Conservation (phyloP, 805 yeast species). For the Suhomyces xylopsoci region DNA sequence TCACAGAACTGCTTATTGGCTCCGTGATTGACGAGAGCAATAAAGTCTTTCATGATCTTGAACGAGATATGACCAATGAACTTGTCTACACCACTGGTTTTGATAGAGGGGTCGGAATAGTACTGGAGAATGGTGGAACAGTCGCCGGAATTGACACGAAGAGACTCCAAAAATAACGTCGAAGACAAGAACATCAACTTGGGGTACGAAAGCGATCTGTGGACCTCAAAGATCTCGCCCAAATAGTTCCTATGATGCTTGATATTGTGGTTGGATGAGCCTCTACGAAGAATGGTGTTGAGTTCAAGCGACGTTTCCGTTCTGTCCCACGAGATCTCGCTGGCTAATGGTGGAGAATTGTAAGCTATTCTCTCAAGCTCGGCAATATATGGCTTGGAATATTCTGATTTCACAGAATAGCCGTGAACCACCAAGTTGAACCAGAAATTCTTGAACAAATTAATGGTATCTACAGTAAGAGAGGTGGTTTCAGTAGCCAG, state of each 20-base stretch:
- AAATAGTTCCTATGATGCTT: slow-evolving; percentile 69
- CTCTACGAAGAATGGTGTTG: slow-evolving; percentile 85
- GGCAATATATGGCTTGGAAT: slow-evolving; percentile 44
- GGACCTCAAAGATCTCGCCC: slow-evolving; percentile 48
- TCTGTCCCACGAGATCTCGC: slow-evolving; percentile 46
- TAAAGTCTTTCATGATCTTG: slow-evolving; percentile 55
- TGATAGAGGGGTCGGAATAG: slow-evolving; percentile 81
- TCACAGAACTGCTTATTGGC: slow-evolving; percentile 55
- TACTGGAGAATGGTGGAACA: slow-evolving; percentile 76
- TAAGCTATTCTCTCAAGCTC: slow-evolving; percentile 73
- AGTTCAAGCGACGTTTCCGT: slow-evolving; percentile 90
- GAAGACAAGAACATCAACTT: slow-evolving; percentile 87
- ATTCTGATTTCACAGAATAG: slow-evolving; percentile 56
- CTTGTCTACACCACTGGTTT: slow-evolving; percentile 63
- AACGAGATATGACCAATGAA: slow-evolving; percentile 64
- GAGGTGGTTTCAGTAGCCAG: neutral
- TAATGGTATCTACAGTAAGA: slow-evolving; percentile 49
- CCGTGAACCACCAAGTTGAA: slow-evolving; percentile 93
- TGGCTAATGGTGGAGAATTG: slow-evolving; percentile 48
- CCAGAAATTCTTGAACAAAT: slow-evolving; percentile 86
- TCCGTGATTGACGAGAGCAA: slow-evolving; percentile 49
- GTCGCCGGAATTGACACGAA: slow-evolving; percentile 77
- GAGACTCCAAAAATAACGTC: slow-evolving; percentile 69
- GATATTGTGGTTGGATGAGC: slow-evolving; percentile 78
- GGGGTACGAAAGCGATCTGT: slow-evolving; percentile 59